Evolutionary conservation across 257 asterid species (phyloP).

Genomic region (Gentiana macrophylla): DNA sequence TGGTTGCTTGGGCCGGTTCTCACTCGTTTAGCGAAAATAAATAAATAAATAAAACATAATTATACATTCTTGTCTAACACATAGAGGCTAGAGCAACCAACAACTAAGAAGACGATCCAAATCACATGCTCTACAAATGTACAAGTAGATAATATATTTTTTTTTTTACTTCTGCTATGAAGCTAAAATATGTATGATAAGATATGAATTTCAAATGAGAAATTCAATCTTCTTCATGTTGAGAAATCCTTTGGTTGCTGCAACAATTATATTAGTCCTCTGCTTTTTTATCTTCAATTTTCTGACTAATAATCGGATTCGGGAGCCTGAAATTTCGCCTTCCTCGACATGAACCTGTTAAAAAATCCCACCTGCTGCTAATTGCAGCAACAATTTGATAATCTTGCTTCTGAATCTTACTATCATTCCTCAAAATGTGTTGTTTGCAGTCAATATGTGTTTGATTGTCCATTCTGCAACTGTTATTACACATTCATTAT

Average conservation of each 20-base stretch:
- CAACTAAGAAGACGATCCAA: no score
- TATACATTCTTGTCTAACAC: no score
- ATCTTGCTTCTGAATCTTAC: slow-evolving; percentile 31
- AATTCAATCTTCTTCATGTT: background rate
- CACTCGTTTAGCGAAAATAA: no score
- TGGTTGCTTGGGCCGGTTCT: no score
- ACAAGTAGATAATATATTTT: background rate
- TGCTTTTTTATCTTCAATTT: no score
- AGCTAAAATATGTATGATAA: background rate
- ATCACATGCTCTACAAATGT: background rate
- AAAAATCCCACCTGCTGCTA: slow-evolving; percentile 55
- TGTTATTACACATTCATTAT: background rate
- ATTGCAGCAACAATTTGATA: slow-evolving; percentile 33
- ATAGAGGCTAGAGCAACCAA: no score
- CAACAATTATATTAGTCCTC: slow-evolving; percentile 9
- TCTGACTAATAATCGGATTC: slow-evolving; percentile 18
- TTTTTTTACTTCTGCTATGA: background rate
- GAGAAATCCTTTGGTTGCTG: slow-evolving; percentile 8
- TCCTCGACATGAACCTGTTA: slow-evolving; percentile 29
- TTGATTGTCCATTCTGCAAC: slow-evolving; percentile 37
- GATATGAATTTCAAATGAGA: background rate
- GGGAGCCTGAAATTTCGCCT: slow-evolving; percentile 52
- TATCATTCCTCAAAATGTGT: slow-evolving; percentile 31
- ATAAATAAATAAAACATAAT: no score
- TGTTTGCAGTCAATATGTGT: slow-evolving; percentile 27